Conservation (phyloP, 805 yeast species). For the Sugiyamaella americana region DNA sequence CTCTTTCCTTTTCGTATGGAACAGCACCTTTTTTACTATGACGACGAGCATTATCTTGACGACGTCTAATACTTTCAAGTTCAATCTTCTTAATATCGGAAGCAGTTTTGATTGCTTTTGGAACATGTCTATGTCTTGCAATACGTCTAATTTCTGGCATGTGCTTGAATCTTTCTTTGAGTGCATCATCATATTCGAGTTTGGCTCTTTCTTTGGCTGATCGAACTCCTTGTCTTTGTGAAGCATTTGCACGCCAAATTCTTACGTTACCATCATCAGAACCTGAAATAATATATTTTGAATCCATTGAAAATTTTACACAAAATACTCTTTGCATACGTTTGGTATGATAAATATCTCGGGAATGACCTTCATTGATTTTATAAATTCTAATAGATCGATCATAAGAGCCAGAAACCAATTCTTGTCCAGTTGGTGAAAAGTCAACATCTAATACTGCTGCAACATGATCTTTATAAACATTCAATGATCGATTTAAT, state of each 20-base stretch:
- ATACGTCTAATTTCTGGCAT: conserved; percentile 96
- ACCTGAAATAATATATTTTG: conserved; percentile 80
- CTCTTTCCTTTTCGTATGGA: conserved; percentile 57
- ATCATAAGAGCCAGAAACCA: conserved; percentile 93
- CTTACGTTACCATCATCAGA: conserved; percentile 96
- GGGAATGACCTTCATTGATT: conserved; percentile 76
- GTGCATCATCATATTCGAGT: conserved; percentile 83
- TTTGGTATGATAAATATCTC: conserved; percentile 94
- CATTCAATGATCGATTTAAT: conserved; percentile 70
- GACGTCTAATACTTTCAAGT: conserved; percentile 62
- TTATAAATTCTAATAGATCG: conserved; percentile 80
- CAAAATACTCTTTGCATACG: conserved; percentile 94
- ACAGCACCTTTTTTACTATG: conserved; percentile 51
- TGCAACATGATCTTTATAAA: conserved; percentile 91
- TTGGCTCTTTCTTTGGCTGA: conserved; percentile 73
- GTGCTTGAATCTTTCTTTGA: conserved; percentile 85
- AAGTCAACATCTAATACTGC: conserved; percentile 94
- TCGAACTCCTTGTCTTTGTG: conserved; percentile 76
- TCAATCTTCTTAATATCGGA: conserved; percentile 78
- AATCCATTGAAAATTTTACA: conserved; percentile 80
- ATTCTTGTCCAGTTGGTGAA: conserved; percentile 94
- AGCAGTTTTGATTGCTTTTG: conserved; percentile 81
- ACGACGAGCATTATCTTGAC: conserved; percentile 77
- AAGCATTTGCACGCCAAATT: conserved; percentile 84
- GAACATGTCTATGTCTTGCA: conserved; percentile 87